Conservation (phyloP, 2,329 filamentous ascomycete genomes). For the Colletotrichum acutatum region DNA sequence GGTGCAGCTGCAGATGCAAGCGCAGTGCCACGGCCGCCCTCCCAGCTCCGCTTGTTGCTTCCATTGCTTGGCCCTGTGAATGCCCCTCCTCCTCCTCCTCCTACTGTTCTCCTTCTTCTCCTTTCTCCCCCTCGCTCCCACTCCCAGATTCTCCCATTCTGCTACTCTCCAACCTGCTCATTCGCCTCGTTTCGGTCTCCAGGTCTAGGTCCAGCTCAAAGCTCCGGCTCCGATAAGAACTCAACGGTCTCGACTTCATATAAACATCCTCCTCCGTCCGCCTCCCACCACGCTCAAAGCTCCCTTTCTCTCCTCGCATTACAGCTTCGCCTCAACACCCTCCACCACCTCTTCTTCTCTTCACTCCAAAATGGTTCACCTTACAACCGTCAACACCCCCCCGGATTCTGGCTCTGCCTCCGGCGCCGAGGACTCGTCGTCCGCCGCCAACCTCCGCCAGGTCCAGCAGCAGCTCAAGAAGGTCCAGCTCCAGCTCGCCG, state of each 20-base stretch:
- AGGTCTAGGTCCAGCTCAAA: not conserved
- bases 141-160: not conserved
- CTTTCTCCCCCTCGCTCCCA: not conserved
- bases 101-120: not conserved
- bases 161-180: not conserved
- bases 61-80: not conserved
- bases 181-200: not conserved
- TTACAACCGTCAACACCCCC: slow-evolving; percentile 27
- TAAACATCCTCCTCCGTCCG: not conserved
- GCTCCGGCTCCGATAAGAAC: not conserved
- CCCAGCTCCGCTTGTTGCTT: not conserved
- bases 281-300: not conserved
- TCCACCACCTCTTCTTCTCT: not conserved
- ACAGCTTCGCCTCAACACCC: not conserved
- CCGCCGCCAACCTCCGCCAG: slow-evolving; percentile 7
- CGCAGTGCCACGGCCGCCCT: not conserved
- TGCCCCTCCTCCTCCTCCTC: not conserved
- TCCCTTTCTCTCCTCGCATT: not conserved
- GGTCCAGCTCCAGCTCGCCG: slow-evolving; percentile 53
- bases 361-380: slow-evolving; percentile 30
- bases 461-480: slow-evolving; percentile 29
- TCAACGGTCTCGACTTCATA: not conserved
- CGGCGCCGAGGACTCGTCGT: slow-evolving; percentile 18
- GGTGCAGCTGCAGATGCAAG: not conserved
- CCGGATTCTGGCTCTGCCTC: slow-evolving; percentile 18